phyloP scores from a whole-genome alignment of 2,329 filamentous ascomycete genomes.

The Madurella fahalii region DNA sequence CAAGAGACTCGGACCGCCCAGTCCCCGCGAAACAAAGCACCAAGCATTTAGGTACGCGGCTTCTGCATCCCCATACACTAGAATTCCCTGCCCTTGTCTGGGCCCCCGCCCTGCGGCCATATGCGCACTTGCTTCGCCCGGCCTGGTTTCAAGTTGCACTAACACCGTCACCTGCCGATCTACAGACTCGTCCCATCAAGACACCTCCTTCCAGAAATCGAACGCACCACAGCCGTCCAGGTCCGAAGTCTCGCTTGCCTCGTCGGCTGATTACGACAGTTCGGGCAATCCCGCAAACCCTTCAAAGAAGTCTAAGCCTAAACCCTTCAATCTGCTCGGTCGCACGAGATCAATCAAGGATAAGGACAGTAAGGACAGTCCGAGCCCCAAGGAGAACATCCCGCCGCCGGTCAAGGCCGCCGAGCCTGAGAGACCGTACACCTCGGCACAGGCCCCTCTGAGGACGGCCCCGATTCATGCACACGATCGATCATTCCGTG shows the following conservation, averaged over 20 bases:
- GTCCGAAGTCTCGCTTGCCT: conserved; percentile 51
- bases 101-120: conserved; percentile 1
- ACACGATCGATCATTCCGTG: conserved; percentile 63
- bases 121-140: not conserved
- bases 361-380: conserved; percentile 44
- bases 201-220: conserved; percentile 19
- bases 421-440: conserved; percentile 37
- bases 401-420: conserved; percentile 30
- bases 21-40: conserved; percentile 28
- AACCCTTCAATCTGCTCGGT: conserved; percentile 50
- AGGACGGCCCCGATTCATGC: conserved; percentile 60
- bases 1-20: conserved; percentile 34
- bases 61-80: conserved; percentile 2
- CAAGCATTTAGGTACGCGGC: conserved; percentile 32
- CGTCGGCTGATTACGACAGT: conserved; percentile 45
- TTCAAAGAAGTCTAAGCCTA: conserved; percentile 49
- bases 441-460: conserved; percentile 38
- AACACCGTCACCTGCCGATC: conserved; percentile 17
- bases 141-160: conserved; percentile 19
- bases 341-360: conserved; percentile 51
- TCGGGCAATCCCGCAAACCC: conserved; percentile 16
- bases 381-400: conserved; percentile 24
- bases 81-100: conserved; percentile 1
- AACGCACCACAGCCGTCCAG: conserved; percentile 38
- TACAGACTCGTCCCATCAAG: conserved; percentile 30